phyloP scores from a whole-genome alignment of 805 yeast species.

The Kluyveromyces siamensis region DNA sequence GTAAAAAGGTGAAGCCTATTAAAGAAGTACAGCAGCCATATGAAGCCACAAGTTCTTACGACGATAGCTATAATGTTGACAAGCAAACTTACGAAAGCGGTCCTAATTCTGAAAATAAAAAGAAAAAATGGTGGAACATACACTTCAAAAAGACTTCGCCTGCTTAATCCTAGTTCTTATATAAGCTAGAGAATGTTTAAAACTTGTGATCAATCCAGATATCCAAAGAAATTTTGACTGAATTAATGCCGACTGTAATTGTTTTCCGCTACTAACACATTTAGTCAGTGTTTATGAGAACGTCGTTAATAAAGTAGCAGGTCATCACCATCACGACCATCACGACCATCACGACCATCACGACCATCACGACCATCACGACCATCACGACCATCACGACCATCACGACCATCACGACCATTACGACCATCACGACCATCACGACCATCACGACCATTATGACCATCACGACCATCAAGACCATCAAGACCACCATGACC shows the following conservation, averaged over 20 bases:
- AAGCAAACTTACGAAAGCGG: slow-evolving; percentile 12
- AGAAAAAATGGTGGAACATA: slow-evolving; percentile 1
- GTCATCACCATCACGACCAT: neutral
- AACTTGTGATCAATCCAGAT: neutral
- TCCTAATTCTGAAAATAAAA: neutral
- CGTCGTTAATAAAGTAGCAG: slow-evolving; percentile 1
- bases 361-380: neutral
- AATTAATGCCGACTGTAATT: neutral
- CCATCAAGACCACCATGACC: no score
- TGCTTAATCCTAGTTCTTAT: neutral
- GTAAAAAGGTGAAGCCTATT: slow-evolving; percentile 1
- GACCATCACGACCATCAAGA: no score
- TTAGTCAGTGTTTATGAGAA: slow-evolving; percentile 1
- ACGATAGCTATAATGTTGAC: slow-evolving; percentile 10
- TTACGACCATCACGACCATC: no score
- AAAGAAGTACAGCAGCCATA: neutral
- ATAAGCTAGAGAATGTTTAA: neutral
- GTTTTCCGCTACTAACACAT: slow-evolving; percentile 1
- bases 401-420: no score
- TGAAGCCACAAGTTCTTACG: slow-evolving; percentile 8
- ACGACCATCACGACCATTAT: no score
- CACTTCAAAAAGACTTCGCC: neutral
- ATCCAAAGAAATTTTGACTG: neutral
- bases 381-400: neutral
- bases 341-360: neutral